Evolutionary conservation across 1,284 basidiomycete genomes (phyloP).

Genomic region (Xerocomus amazonicus): DNA sequence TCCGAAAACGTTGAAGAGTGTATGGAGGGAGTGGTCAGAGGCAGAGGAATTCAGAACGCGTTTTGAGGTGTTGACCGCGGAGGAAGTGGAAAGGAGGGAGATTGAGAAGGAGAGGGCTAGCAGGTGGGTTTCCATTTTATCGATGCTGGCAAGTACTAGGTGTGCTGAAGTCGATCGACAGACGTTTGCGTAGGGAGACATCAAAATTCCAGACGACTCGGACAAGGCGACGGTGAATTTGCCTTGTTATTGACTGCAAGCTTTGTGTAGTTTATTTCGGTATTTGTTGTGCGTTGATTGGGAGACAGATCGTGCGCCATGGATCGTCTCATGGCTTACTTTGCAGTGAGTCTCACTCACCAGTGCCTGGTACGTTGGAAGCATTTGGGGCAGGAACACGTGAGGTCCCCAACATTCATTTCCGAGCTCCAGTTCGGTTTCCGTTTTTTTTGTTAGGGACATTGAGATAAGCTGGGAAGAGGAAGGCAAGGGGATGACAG

Average conservation of each 20-base stretch:
- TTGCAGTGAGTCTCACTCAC: too few species aligned
- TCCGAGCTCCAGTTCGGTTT: constrained; percentile 9
- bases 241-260: too few species aligned
- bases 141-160: neutral
- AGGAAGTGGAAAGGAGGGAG: constrained; percentile 88
- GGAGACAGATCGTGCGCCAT: neutral
- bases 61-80: constrained; percentile 81
- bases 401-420: constrained; percentile 14
- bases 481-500: neutral
- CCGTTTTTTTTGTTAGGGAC: neutral
- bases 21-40: constrained; percentile 95
- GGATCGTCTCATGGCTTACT: constrained; percentile 3
- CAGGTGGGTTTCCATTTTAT: constrained; percentile 37
- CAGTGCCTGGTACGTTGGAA: too few species aligned
- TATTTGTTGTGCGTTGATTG: constrained; percentile 22
- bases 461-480: constrained; percentile 29
- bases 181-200: constrained; percentile 69
- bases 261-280: constrained; percentile 22
- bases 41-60: constrained; percentile 89
- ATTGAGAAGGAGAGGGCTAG: constrained; percentile 80
- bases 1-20: constrained; percentile 79
- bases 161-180: constrained; percentile 26
- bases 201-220: constrained; percentile 66
- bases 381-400: constrained; percentile 8
- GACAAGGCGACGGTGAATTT: constrained; percentile 39